Percentiles rank a stretch among this genome's conserved stretches.
Evolutionary conservation across 257 asterid genomes (phyloP).

Genomic region (Solanum piurae): DNA sequence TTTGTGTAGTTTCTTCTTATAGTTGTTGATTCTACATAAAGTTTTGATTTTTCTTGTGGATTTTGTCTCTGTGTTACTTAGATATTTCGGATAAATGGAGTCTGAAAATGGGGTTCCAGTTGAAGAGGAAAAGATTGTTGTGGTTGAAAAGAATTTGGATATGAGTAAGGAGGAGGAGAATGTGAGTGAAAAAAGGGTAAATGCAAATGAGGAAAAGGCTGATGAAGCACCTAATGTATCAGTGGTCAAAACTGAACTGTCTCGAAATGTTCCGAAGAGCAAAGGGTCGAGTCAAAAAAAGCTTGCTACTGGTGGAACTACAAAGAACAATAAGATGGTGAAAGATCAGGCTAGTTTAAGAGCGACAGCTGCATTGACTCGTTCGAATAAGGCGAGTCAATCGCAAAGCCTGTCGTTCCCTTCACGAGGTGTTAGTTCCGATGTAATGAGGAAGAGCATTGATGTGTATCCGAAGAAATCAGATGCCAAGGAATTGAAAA

Average conservation of each 20-base stretch:
- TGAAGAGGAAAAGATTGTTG: slow-evolving; percentile 31
- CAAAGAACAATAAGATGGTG: slow-evolving; percentile 23
- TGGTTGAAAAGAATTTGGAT: slow-evolving; percentile 13
- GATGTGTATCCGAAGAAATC: slow-evolving; percentile 35
- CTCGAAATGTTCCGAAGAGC: slow-evolving; percentile 16
- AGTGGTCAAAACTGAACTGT: slow-evolving; percentile 6
- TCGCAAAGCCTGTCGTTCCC: slow-evolving; percentile 50
- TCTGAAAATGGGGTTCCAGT: slow-evolving; percentile 37
- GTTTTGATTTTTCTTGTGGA: background rate
- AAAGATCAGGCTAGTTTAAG: slow-evolving; percentile 27
- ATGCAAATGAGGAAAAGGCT: slow-evolving; percentile 13
- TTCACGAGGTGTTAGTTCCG: slow-evolving; percentile 26
- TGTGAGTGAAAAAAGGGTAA: slow-evolving; percentile 14
- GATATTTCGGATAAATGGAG: slow-evolving; percentile 28
- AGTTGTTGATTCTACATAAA: background rate
- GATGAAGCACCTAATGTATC: slow-evolving; percentile 7
- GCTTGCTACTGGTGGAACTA: slow-evolving; percentile 1
- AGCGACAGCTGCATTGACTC: slow-evolving; percentile 35
- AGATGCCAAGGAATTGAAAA: slow-evolving; percentile 23
- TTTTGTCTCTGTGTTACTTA: slow-evolving; percentile 2
- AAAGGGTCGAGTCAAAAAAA: slow-evolving; percentile 12
- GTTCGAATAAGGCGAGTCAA: slow-evolving; percentile 29
- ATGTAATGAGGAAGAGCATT: slow-evolving; percentile 41
- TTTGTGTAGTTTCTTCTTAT: background rate
- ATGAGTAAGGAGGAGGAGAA: slow-evolving; percentile 5